phyloP scores from a whole-genome alignment of 768 basidiomycete species.

The Tulasnella sp. region DNA sequence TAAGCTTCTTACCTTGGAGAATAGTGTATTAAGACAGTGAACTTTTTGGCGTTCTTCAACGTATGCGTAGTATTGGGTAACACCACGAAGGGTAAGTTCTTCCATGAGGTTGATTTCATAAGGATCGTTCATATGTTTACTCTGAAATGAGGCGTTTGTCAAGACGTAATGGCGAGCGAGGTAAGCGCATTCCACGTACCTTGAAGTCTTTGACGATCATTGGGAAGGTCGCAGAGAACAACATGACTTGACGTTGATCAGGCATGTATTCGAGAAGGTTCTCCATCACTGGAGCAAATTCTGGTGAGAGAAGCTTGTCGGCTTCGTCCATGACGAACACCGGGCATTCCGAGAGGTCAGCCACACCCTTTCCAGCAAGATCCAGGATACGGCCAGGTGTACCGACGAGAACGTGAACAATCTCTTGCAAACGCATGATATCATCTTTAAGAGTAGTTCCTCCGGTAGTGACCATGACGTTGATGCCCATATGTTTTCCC shows the following conservation, averaged over 20 bases:
- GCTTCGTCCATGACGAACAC: conserved; percentile 99
- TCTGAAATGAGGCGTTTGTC: conserved; percentile 33
- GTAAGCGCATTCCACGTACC: conserved; percentile 32
- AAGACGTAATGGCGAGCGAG: conserved; percentile 17
- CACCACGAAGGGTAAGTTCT: conserved; percentile 94
- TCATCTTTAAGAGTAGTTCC: conserved; percentile 98
- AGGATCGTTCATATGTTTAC: conserved; percentile 90
- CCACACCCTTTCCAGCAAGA: conserved; percentile 82
- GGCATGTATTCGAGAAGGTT: conserved; percentile 81
- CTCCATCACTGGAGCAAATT: conserved; percentile 98
- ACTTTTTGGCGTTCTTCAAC: conserved; percentile 99
- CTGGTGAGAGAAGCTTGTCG: conserved; percentile 91
- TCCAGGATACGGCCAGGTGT: conserved; percentile 95
- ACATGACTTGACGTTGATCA: conserved; percentile 84
- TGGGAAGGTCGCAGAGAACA: conserved; percentile 98
- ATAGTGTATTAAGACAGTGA: conserved; percentile 97
- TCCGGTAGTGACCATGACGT: conserved; percentile 99
- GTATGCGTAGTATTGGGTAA: conserved; percentile 98
- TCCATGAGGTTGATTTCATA: conserved; percentile 99
- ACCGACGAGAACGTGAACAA: conserved; percentile 92
- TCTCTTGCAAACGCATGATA: conserved; percentile 78
- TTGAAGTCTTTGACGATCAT: conserved; percentile 99
- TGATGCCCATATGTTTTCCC: conserved; percentile 86
- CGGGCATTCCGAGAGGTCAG: conserved; percentile 85
- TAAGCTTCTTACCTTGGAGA: conserved; percentile 65